These are phyloP conservation scores for Pythium sp. DNA, from an alignment of 352 stramenopile genomes.

Conservation along the genomic window DNA sequence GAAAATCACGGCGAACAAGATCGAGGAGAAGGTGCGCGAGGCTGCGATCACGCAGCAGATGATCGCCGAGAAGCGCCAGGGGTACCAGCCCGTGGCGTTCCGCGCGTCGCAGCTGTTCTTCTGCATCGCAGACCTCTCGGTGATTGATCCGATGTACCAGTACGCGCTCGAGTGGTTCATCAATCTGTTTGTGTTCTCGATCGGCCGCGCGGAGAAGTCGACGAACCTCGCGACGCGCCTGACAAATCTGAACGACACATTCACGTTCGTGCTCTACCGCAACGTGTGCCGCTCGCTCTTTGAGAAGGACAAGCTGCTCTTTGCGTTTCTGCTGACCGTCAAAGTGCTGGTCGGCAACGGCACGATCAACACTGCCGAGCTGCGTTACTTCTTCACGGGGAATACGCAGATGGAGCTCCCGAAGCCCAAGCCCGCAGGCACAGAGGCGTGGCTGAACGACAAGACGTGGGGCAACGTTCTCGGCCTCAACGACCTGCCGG, in stretches of 20 bases:
- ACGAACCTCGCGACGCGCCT: slow-evolving; percentile 79
- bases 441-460: slow-evolving; percentile 77
- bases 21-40: slow-evolving; percentile 93
- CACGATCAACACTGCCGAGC: slow-evolving; percentile 70
- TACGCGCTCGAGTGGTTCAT: slow-evolving; percentile 97
- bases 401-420: slow-evolving; percentile 89
- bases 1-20: slow-evolving; percentile 93
- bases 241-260: slow-evolving; percentile 90
- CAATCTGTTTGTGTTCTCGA: slow-evolving; percentile 92
- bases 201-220: slow-evolving; percentile 80
- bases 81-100: slow-evolving; percentile 91
- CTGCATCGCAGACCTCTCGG: slow-evolving; percentile 90
- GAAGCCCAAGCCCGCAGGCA: slow-evolving; percentile 62
- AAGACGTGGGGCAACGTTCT: slow-evolving; percentile 90
- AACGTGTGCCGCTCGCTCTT: slow-evolving; percentile 97
- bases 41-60: slow-evolving; percentile 90
- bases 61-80: slow-evolving; percentile 90
- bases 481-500: slow-evolving; percentile 59
- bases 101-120: slow-evolving; percentile 94
- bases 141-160: slow-evolving; percentile 96
- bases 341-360: slow-evolving; percentile 89
- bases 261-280: slow-evolving; percentile 93
- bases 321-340: slow-evolving; percentile 91
- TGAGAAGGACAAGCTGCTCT: slow-evolving; percentile 96
- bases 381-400: slow-evolving; percentile 92